phyloP scores from a whole-genome alignment of 192 early-diverging fungal genomes.

The Linnemannia schmuckeri region DNA sequence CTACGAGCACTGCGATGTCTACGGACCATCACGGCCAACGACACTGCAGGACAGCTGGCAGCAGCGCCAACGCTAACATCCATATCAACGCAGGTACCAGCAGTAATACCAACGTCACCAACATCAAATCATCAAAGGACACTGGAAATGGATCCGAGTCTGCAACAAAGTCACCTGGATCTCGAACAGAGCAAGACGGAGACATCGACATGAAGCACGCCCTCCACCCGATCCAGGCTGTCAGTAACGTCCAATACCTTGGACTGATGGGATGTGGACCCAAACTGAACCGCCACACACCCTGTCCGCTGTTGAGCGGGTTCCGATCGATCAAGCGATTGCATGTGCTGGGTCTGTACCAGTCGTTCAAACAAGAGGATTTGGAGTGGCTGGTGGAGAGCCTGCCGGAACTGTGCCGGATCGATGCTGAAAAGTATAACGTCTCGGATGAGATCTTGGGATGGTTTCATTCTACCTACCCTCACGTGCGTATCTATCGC shows the following conservation, averaged over 20 bases:
- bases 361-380: conserved; percentile 46
- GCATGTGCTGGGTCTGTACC: conserved; percentile 34
- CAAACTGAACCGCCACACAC: conserved; percentile 18
- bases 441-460: conserved; percentile 33
- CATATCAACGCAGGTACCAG: not conserved
- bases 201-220: conserved; percentile 16
- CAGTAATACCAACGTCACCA: not conserved
- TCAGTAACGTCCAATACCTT: conserved; percentile 33
- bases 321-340: conserved; percentile 46
- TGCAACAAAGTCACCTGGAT: not conserved
- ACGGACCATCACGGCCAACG: not conserved
- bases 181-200: conserved; percentile 7
- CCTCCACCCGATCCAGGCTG: conserved; percentile 39
- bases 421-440: conserved; percentile 53
- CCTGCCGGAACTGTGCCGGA: conserved; percentile 42
- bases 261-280: conserved; percentile 47
- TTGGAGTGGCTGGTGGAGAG: conserved; percentile 30
- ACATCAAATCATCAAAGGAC: not conserved
- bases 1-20: not conserved
- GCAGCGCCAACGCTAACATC: not conserved
- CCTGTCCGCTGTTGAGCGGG: conserved; percentile 17
- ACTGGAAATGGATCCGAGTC: not conserved
- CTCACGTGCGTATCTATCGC: conserved; percentile 30
- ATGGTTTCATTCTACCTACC: conserved; percentile 16
- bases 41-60: not conserved